Base-by-base conservation (phyloP, 2,329 filamentous ascomycete genomes). In the Talaromyces islandicus region DNA sequence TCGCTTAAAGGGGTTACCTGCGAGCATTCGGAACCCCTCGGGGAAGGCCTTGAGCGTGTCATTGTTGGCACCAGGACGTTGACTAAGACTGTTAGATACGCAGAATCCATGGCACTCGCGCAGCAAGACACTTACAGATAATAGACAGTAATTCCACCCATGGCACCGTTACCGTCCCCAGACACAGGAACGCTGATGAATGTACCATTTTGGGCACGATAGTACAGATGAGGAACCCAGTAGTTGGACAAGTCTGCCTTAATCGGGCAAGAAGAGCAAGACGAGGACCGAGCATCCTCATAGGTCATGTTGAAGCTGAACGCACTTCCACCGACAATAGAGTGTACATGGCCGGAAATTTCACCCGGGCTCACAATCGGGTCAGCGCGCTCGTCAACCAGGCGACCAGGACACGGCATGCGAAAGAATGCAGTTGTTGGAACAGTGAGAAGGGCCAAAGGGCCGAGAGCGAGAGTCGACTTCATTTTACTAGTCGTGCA, bases 101-200 rank as follows among this genome's bases (percentile, higher is more conserved):
- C 32, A 30, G 2, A 19, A 46, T 12, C 14, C 9, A 19, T 30
- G 9, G 12, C 14, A 11, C 21, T 24, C 61, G 17, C 14, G 46
- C 27, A 51, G 12, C 17, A 7, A 14, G 29, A 24, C 29, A 69
- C 80, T 72, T 70, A 85, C 55, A 96, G 85, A 75, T 97, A 97
- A 81, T 97, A 97, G 85, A 88, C 89, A 71, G 95, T 86, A 85
- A 95, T 91, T 64, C 92, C 91, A 64, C 91, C 91, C 56, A 88
- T 83, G 71, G 93, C 86, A 0, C 82, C 75, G 0, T 29, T 10
- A 1, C 60, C 56, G 51, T 61, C 60, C 4, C 60, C 60, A 29
- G 52, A 55, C 30, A 58, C 25, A 58, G 85, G 80, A 54, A 96
- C 90, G 58, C 89, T 73, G 67, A 89, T 83, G 56, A 85, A 85